Percentiles rank a stretch among this genome's conserved stretches.
Conservation (phyloP, 208 protist genomes). For the Leishmania arabica region DNA sequence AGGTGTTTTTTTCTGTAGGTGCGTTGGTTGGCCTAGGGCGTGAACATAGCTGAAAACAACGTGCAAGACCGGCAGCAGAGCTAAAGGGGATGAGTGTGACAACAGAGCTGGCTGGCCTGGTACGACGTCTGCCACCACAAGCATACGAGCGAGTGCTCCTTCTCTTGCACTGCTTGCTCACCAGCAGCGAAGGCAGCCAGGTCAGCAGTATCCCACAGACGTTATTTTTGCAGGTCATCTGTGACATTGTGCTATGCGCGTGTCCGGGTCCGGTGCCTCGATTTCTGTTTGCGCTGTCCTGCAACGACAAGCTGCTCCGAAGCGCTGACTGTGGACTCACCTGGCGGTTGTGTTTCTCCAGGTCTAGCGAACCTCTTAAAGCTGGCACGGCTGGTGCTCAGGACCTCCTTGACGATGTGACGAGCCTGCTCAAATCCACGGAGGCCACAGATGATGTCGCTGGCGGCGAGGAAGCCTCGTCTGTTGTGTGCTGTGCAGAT, state of each 20-base stretch:
- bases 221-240: constrained; percentile 34
- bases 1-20: background rate
- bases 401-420: constrained; percentile 23
- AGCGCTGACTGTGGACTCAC: constrained; percentile 66
- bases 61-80: background rate
- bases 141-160: constrained; percentile 34
- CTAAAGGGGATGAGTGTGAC: constrained; percentile 20
- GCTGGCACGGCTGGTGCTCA: background rate
- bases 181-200: background rate
- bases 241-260: constrained; percentile 29
- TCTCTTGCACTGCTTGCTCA: constrained; percentile 29
- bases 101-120: constrained; percentile 35
- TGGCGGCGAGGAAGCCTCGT: background rate
- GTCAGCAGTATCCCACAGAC: background rate
- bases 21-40: background rate
- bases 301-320: constrained; percentile 54
- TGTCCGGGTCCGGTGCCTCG: constrained; percentile 39
- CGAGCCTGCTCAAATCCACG: constrained; percentile 14
- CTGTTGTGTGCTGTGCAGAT: constrained; percentile 24
- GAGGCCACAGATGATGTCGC: constrained; percentile 10
- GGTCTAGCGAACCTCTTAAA: constrained; percentile 8
- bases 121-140: constrained; percentile 38
- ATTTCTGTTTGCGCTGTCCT: constrained; percentile 69
- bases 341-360: constrained; percentile 46
- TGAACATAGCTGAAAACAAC: background rate